Percentiles rank a stretch among this genome's conserved stretches.
Evolutionary conservation across 1,284 basidiomycete genomes (phyloP).

Genomic region (Irpex sp.): DNA sequence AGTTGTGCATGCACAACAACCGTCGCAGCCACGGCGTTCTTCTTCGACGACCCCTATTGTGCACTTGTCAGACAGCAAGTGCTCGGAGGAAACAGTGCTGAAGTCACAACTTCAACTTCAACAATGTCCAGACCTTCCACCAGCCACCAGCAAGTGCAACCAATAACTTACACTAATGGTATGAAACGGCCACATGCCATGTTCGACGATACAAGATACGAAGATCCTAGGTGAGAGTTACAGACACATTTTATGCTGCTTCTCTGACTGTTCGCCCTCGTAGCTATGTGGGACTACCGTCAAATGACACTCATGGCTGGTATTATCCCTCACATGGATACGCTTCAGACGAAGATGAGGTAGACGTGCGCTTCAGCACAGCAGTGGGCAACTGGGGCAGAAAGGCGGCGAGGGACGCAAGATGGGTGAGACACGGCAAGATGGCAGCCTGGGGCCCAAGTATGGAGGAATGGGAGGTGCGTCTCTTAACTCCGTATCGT

Average conservation of each 20-base stretch:
- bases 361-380: slow-evolving; percentile 40
- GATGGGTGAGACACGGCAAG: slow-evolving; percentile 75
- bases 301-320: slow-evolving; percentile 70
- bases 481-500: slow-evolving; percentile 16
- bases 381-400: slow-evolving; percentile 74
- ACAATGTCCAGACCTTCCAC: slow-evolving; percentile 27
- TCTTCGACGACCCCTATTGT: slow-evolving; percentile 17
- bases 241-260: background rate
- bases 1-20: background rate
- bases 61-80: slow-evolving; percentile 16
- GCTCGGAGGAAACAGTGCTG: slow-evolving; percentile 2
- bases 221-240: slow-evolving; percentile 22
- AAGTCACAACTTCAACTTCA: background rate
- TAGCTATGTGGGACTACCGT: slow-evolving; percentile 34
- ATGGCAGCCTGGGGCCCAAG: slow-evolving; percentile 72
- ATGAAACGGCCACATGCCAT: slow-evolving; percentile 20
- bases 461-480: slow-evolving; percentile 78
- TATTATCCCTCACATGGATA: slow-evolving; percentile 70
- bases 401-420: slow-evolving; percentile 59
- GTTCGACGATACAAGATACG: slow-evolving; percentile 25
- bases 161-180: slow-evolving; percentile 14
- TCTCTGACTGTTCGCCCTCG: background rate
- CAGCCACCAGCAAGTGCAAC: slow-evolving; percentile 20
- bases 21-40: slow-evolving; percentile 13
- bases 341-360: slow-evolving; percentile 49